Percentiles rank a stretch among this genome's conserved stretches.
These are phyloP conservation scores for Pisolithus marmoratus DNA, from an alignment of 768 basidiomycete species.

Conservation along the genomic window DNA sequence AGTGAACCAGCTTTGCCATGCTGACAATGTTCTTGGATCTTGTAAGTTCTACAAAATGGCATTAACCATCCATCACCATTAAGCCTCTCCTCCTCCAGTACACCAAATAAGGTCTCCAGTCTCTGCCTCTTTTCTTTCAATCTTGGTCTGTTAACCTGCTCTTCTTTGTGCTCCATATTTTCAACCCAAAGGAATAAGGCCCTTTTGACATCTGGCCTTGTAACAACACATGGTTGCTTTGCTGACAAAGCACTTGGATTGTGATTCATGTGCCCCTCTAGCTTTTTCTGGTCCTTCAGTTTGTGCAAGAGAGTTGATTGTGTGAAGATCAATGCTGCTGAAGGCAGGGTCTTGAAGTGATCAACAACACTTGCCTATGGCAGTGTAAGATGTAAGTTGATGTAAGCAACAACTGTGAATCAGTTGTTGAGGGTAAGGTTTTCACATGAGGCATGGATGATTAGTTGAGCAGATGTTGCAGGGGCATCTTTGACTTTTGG, in stretches of 20 bases:
- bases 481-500: too few relatives aligned
- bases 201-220: conserved; percentile 27
- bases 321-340: background rate
- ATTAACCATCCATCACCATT: too few relatives aligned
- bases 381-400: background rate
- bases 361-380: background rate
- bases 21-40: too few relatives aligned
- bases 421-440: background rate
- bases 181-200: too few relatives aligned
- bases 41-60: too few relatives aligned
- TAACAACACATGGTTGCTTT: conserved; percentile 26
- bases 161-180: too few relatives aligned
- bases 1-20: too few relatives aligned
- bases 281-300: background rate
- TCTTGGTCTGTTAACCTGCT: too few relatives aligned
- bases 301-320: too few relatives aligned
- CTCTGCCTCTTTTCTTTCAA: too few relatives aligned
- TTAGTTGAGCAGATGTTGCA: background rate
- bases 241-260: conserved; percentile 23
- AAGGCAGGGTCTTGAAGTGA: background rate
- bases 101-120: too few relatives aligned
- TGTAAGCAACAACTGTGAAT: background rate
- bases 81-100: too few relatives aligned
- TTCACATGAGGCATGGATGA: background rate
- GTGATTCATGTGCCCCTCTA: background rate